A percentile compares a stretch with the other conserved stretches of the same genome.
Conservation (phyloP, 2,329 filamentous ascomycete species). For the Thermothelomyces thermophilus region DNA sequence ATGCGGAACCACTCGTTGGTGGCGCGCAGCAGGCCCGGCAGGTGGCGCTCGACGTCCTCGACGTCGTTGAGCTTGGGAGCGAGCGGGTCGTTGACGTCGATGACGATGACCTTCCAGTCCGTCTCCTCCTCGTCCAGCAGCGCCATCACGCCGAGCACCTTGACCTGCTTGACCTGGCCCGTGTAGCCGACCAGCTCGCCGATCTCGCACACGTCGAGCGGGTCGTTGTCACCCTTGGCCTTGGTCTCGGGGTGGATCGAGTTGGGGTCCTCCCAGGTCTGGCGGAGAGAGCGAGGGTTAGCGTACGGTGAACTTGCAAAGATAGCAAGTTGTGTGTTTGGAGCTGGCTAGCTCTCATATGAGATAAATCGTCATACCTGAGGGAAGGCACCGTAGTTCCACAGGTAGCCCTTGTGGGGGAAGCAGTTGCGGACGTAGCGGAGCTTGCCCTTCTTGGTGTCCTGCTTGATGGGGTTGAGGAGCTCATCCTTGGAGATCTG, state of each 20-base stretch:
- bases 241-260: slow-evolving; percentile 96
- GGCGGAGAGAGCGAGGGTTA: not conserved
- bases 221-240: slow-evolving; percentile 99
- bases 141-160: slow-evolving; percentile 98
- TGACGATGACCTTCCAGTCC: slow-evolving; percentile 99
- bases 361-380: slow-evolving; percentile 29
- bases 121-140: slow-evolving; percentile 99
- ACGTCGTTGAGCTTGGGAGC: slow-evolving; percentile 96
- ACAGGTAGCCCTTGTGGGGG: slow-evolving; percentile 99
- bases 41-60: slow-evolving; percentile 97
- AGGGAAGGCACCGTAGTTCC: slow-evolving; percentile 99
- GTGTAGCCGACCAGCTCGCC: slow-evolving; percentile 94
- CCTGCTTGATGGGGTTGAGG: slow-evolving; percentile 99
- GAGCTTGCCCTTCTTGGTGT: slow-evolving; percentile 99
- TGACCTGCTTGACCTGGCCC: slow-evolving; percentile 99
- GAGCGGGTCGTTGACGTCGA: slow-evolving; percentile 95
- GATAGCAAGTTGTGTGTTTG: not conserved
- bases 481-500: slow-evolving; percentile 98
- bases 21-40: slow-evolving; percentile 90
- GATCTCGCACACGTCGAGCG: slow-evolving; percentile 98
- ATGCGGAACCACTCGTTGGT: slow-evolving; percentile 99
- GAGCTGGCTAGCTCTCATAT: not conserved
- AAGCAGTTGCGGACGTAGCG: slow-evolving; percentile 99
- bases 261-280: slow-evolving; percentile 99
- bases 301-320: not conserved